Evolutionary conservation across 805 yeast genomes (phyloP).

Genomic region (Nakazawaea ernobii): DNA sequence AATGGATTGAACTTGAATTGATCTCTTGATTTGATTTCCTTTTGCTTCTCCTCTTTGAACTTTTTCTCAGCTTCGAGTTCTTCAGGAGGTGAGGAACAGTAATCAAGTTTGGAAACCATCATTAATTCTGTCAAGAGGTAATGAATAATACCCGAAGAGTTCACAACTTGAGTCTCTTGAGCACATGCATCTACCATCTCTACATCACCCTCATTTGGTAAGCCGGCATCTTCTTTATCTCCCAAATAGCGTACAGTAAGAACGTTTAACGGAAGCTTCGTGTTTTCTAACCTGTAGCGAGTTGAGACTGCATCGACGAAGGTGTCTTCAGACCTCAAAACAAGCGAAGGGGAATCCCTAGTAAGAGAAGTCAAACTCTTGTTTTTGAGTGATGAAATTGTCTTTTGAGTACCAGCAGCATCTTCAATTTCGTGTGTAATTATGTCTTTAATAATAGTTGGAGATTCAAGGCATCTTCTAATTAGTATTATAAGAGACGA

Average conservation of each 20-base stretch:
- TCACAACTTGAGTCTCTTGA: slow-evolving; percentile 12
- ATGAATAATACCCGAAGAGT: slow-evolving; percentile 56
- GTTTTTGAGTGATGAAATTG: slow-evolving; percentile 15
- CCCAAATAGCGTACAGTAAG: slow-evolving; percentile 7
- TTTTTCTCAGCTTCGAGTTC: slow-evolving; percentile 20
- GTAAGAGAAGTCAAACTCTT: slow-evolving; percentile 41
- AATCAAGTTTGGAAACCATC: slow-evolving; percentile 26
- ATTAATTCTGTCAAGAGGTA: slow-evolving; percentile 61
- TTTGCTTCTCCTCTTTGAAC: slow-evolving; percentile 19
- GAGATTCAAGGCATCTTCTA: slow-evolving; percentile 67
- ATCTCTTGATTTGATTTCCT: slow-evolving; percentile 17
- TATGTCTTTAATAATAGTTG: slow-evolving; percentile 38
- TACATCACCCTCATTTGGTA: slow-evolving; percentile 19
- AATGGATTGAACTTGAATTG: slow-evolving; percentile 9
- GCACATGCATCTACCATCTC: slow-evolving; percentile 23
- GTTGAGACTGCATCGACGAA: slow-evolving; percentile 21
- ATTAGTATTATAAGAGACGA: slow-evolving; percentile 46
- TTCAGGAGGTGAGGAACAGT: slow-evolving; percentile 17
- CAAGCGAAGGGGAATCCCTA: slow-evolving; percentile 44
- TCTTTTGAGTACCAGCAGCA: slow-evolving; percentile 26
- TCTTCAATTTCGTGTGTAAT: slow-evolving; percentile 47
- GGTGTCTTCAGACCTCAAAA: slow-evolving; percentile 27
- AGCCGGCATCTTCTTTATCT: slow-evolving; percentile 13
- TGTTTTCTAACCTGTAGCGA: slow-evolving; percentile 13
- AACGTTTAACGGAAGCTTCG: slow-evolving; percentile 4